Evolutionary conservation across 2,329 filamentous ascomycete genomes (phyloP).

Genomic region (Diaporthe ilicicola): DNA sequence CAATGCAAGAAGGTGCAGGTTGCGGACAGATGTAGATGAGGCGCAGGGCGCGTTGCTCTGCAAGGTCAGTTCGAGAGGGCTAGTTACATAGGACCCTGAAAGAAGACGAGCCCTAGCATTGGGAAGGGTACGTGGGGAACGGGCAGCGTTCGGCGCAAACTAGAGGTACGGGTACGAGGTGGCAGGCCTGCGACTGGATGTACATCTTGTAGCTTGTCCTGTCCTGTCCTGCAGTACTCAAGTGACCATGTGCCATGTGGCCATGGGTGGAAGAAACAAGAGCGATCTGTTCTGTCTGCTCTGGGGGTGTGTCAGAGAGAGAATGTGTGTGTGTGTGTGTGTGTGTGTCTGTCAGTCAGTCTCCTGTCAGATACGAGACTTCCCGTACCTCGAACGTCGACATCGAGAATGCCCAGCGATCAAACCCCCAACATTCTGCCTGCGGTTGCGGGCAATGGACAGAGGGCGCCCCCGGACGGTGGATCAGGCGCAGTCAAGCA

Average conservation of each 20-base stretch:
- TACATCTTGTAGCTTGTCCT: conserved; percentile 22
- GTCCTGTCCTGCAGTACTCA: conserved; percentile 1
- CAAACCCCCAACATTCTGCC: conserved; percentile 32
- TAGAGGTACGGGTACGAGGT: conserved; percentile 29
- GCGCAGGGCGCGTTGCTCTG: conserved; percentile 32
- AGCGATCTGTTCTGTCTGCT: not conserved
- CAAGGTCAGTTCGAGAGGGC: conserved; percentile 27
- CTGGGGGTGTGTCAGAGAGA: too few relatives aligned
- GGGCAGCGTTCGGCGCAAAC: conserved; percentile 2
- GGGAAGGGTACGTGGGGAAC: conserved; percentile 25
- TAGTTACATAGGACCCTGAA: conserved; percentile 32
- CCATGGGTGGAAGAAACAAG: conserved; percentile 11
- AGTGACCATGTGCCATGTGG: conserved; percentile 9
- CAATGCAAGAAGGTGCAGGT: conserved; percentile 30
- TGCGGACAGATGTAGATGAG: conserved; percentile 31
- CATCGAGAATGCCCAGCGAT: conserved; percentile 12
- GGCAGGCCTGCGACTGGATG: conserved; percentile 16
- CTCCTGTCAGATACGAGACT: conserved; percentile 18
- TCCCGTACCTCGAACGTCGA: conserved; percentile 15
- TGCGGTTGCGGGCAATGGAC: conserved; percentile 19
- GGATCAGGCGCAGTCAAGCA: conserved; percentile 24
- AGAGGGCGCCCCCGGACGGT: conserved; percentile 5
- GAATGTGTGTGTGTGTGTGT: too few relatives aligned
- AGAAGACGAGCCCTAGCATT: conserved; percentile 24
- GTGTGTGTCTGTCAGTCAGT: not conserved